phyloP scores from a whole-genome alignment of 352 stramenopile species.

The Pythium apleroticum region DNA sequence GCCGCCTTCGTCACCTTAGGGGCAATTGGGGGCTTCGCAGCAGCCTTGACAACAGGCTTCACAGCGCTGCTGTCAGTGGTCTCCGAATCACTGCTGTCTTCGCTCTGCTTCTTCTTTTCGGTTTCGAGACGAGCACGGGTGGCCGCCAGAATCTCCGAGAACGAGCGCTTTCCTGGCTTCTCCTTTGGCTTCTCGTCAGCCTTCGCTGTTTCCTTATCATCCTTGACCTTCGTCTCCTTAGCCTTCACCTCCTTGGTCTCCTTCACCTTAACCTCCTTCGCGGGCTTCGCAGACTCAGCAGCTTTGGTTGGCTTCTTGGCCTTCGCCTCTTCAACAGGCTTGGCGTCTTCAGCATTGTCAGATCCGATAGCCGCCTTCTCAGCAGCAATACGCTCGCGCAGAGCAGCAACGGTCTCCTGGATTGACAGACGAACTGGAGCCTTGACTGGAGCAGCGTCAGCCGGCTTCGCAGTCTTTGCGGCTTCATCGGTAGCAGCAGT shows the following conservation, averaged over 20 bases:
- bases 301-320: constrained; percentile 9
- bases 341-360: not conserved
- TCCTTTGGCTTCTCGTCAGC: constrained; percentile 5
- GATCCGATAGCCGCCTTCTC: constrained; percentile 1
- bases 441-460: not conserved
- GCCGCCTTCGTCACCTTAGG: constrained; percentile 5
- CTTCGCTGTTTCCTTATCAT: constrained; percentile 17
- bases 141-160: constrained; percentile 44
- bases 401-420: not conserved
- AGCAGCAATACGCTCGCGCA: constrained; percentile 3
- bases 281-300: constrained; percentile 23
- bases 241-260: constrained; percentile 21
- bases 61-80: constrained; percentile 18
- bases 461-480: not conserved
- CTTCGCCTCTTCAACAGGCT: not conserved
- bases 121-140: constrained; percentile 38
- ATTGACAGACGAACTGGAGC: not conserved
- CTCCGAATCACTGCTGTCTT: constrained; percentile 14
- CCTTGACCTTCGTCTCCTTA: constrained; percentile 4
- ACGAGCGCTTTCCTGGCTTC: constrained; percentile 29
- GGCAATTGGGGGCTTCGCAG: not conserved
- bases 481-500: constrained; percentile 11
- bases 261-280: constrained; percentile 25
- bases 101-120: constrained; percentile 31
- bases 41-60: constrained; percentile 4